Conservation (phyloP, 352 stramenopile species). For the Globisporangium mamillatum region DNA sequence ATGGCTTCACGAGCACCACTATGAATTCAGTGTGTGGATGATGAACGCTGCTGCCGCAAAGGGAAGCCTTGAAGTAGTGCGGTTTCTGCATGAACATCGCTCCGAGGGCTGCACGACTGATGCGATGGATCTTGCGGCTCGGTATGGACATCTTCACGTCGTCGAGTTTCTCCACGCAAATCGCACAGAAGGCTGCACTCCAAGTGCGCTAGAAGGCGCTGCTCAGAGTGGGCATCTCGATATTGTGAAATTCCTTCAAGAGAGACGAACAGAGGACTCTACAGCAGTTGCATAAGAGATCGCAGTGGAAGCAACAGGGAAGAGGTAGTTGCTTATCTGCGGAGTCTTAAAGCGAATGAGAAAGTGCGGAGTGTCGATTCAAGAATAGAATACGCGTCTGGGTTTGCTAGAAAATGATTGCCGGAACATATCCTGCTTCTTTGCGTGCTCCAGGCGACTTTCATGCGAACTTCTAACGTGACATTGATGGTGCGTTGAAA, state of each 20-base stretch:
- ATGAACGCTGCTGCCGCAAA: conserved; percentile 12
- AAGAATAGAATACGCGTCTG: neutral
- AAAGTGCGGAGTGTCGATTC: neutral
- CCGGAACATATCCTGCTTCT: too few species aligned
- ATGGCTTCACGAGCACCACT: conserved; percentile 7
- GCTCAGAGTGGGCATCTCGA: neutral
- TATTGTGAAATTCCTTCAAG: neutral
- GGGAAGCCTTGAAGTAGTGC: neutral
- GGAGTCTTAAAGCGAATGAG: neutral
- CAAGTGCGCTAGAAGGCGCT: neutral
- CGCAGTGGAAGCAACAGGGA: neutral
- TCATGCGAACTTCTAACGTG: too few species aligned
- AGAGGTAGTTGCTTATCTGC: neutral
- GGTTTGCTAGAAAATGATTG: too few species aligned
- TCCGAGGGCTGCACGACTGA: conserved; percentile 1
- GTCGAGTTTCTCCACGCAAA: conserved; percentile 7
- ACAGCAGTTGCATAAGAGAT: neutral
- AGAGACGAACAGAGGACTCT: neutral
- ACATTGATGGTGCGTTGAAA: too few species aligned
- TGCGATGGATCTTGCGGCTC: conserved; percentile 8
- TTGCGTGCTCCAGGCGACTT: too few species aligned
- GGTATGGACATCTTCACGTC: conserved; percentile 5
- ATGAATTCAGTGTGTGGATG: conserved; percentile 5
- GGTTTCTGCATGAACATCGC: neutral
- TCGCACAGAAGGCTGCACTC: conserved; percentile 4